Conservation (phyloP, 1,284 basidiomycete genomes). For the Neolentinus lepideus region DNA sequence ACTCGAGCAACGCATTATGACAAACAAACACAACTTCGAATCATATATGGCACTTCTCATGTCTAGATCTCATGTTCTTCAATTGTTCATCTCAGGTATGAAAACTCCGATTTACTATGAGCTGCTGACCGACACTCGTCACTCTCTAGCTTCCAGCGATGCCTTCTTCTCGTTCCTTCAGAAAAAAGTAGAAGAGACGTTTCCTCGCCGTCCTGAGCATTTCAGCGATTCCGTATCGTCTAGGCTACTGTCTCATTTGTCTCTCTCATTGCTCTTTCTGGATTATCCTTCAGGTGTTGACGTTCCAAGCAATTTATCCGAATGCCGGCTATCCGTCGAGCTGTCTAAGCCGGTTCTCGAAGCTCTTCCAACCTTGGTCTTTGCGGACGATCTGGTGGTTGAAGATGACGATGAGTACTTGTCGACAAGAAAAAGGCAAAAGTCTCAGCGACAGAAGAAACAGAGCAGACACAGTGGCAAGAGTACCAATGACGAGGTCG, state of each 20-base stretch:
- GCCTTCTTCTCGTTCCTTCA: neutral
- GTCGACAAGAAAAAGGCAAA: neutral
- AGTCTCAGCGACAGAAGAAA: conserved; percentile 19
- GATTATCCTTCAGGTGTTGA: conserved; percentile 4
- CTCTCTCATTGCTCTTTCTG: conserved; percentile 9
- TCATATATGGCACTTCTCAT: neutral
- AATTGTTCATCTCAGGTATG: neutral
- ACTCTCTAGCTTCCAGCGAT: neutral
- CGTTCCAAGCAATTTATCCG: neutral
- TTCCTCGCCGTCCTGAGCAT: neutral
- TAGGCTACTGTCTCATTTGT: conserved; percentile 25
- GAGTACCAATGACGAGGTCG: conserved; percentile 14
- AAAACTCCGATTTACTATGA: neutral
- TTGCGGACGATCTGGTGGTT: conserved; percentile 3
- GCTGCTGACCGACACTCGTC: neutral
- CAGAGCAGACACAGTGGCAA: neutral
- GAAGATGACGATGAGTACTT: neutral
- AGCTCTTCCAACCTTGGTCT: conserved; percentile 4
- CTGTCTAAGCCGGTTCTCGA: conserved; percentile 8
- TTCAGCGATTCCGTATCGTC: conserved; percentile 12
- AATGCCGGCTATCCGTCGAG: conserved; percentile 7
- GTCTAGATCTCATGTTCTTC: neutral
- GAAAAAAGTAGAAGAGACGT: neutral
- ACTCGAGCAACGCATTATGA: neutral
- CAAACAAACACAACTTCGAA: neutral